These are phyloP conservation scores for Colletotrichum sp. DNA, from an alignment of 2,329 filamentous ascomycete genomes.

Conservation along the genomic window DNA sequence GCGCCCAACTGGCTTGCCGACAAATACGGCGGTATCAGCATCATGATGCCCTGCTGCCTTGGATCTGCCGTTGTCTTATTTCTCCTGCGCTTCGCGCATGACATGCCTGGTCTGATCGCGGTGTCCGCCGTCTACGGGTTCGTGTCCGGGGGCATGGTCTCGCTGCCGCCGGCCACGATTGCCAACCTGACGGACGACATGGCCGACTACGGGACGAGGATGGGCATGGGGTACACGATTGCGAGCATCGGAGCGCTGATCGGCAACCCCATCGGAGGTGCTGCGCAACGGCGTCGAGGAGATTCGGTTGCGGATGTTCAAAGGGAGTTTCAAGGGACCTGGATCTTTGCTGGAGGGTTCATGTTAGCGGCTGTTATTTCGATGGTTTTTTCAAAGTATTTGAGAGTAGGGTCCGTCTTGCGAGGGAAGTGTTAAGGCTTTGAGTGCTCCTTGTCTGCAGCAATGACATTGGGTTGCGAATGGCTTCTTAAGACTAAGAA, in stretches of 20 bases:
- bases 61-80: slow-evolving; percentile 10
- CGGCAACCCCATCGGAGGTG: slow-evolving; percentile 20
- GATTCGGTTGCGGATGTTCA: background rate
- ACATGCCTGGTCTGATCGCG: slow-evolving; percentile 13
- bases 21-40: slow-evolving; percentile 15
- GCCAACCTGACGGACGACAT: slow-evolving; percentile 13
- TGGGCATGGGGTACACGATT: slow-evolving; percentile 23
- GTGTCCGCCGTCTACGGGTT: slow-evolving; percentile 19
- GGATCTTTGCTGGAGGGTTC: slow-evolving; percentile 9
- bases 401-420: background rate
- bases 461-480: background rate
- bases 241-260: slow-evolving; percentile 16
- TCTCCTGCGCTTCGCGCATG: background rate
- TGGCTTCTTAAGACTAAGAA: background rate
- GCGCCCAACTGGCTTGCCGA: slow-evolving; percentile 22
- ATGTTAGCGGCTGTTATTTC: slow-evolving; percentile 5
- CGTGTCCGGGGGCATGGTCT: slow-evolving; percentile 20
- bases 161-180: slow-evolving; percentile 18
- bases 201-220: slow-evolving; percentile 10
- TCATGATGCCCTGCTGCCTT: slow-evolving; percentile 15
- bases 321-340: slow-evolving; percentile 10
- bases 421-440: background rate
- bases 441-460: background rate
- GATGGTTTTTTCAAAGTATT: background rate
- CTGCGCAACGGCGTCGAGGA: background rate